Evolutionary conservation across 2,329 filamentous ascomycete genomes (phyloP).

Genomic region (Pestalotiopsis sp.): DNA sequence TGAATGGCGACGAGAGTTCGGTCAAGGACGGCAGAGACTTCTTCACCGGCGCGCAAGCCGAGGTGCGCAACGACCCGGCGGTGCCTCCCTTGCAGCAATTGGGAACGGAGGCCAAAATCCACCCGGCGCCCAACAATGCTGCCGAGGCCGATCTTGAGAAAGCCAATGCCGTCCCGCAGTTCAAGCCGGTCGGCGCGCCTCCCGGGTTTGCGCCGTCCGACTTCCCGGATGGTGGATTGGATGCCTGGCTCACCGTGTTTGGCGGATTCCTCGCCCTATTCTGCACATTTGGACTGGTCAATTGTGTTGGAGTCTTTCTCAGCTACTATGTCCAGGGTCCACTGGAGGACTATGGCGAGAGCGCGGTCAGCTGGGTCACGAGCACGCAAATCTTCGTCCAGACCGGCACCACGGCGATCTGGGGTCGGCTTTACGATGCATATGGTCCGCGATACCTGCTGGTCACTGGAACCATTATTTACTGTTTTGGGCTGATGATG

Average conservation of each 20-base stretch:
- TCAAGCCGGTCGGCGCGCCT: slow-evolving; percentile 7
- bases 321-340: slow-evolving; percentile 53
- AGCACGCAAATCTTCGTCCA: slow-evolving; percentile 49
- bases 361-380: slow-evolving; percentile 59
- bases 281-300: slow-evolving; percentile 40
- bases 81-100: neutral
- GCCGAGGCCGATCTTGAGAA: slow-evolving; percentile 11
- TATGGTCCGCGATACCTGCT: slow-evolving; percentile 60
- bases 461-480: slow-evolving; percentile 50
- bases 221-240: slow-evolving; percentile 60
- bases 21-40: neutral
- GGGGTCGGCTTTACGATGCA: slow-evolving; percentile 59
- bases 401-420: slow-evolving; percentile 47
- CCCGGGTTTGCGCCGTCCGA: slow-evolving; percentile 31
- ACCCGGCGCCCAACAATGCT: neutral
- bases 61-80: neutral
- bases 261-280: slow-evolving; percentile 43
- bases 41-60: neutral
- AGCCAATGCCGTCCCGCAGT: neutral
- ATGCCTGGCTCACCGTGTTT: slow-evolving; percentile 60
- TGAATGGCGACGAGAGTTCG: slow-evolving; percentile 5
- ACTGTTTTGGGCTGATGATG: slow-evolving; percentile 64
- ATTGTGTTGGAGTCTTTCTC: slow-evolving; percentile 56
- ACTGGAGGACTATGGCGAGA: slow-evolving; percentile 47
- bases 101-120: slow-evolving; percentile 5